Evolutionary conservation across 129 eudicot species (phyloP).

Genomic region (Rutidosis leptorrhynchoides): DNA sequence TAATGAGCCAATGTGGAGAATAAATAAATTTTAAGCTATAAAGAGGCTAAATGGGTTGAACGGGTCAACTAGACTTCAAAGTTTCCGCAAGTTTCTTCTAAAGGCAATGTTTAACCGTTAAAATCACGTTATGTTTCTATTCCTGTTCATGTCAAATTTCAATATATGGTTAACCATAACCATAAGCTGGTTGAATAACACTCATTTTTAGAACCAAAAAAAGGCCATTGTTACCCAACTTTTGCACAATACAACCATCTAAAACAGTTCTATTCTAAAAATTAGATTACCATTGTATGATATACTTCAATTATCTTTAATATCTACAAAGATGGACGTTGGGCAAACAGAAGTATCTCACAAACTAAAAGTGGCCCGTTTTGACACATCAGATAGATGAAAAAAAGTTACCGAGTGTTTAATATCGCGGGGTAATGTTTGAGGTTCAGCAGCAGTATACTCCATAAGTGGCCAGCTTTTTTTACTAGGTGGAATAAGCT

Average conservation of each 20-base stretch:
- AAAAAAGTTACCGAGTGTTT: neutral
- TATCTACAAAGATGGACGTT: neutral
- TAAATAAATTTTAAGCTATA: neutral
- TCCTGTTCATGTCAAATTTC: neutral
- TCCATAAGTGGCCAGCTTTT: slow-evolving; percentile 4
- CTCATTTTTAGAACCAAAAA: too few species aligned
- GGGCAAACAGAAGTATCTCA: neutral
- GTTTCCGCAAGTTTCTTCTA: neutral
- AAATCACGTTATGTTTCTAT: neutral
- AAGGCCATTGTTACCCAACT: neutral
- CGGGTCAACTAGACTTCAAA: neutral
- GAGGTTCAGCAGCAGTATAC: slow-evolving; percentile 14
- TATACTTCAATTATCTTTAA: neutral
- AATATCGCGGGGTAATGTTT: neutral
- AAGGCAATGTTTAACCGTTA: neutral
- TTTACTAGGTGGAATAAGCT: slow-evolving; percentile 13
- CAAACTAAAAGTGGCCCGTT: neutral
- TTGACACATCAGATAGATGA: neutral
- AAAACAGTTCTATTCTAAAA: neutral
- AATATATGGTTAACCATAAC: neutral
- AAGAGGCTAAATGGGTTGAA: too few species aligned
- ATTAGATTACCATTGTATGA: neutral
- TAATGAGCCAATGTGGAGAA: neutral
- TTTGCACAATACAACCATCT: neutral
- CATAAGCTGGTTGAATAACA: too few species aligned